A percentile compares a stretch with the other conserved stretches of the same genome.
Conservation (phyloP, 164 flowering plant species). For the Euptelea pleiosperma region DNA sequence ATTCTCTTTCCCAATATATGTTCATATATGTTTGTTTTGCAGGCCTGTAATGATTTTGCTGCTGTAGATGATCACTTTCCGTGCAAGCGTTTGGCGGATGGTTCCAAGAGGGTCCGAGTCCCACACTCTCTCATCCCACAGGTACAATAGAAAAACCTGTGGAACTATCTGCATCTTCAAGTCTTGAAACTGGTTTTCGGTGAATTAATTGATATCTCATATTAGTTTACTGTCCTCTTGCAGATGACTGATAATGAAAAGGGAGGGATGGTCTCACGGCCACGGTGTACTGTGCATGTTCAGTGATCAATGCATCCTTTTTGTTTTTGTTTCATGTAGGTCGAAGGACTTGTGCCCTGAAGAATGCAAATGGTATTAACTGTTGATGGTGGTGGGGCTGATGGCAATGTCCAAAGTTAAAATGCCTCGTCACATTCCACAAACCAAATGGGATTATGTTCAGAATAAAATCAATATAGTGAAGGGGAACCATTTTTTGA, state of each 20-base stretch:
- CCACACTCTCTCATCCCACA: slow-evolving; percentile 48
- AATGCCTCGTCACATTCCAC: no score
- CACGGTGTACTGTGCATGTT: slow-evolving; percentile 39
- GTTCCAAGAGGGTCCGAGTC: slow-evolving; percentile 74
- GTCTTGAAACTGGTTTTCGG: not conserved
- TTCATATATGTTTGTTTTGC: no score
- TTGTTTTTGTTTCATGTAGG: not conserved
- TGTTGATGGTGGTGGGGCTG: no score
- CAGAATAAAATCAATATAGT: no score
- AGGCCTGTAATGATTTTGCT: slow-evolving; percentile 43
- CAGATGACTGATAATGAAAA: slow-evolving; percentile 44
- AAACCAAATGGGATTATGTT: no score
- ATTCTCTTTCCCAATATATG: no score
- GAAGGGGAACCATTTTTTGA: no score
- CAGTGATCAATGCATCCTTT: slow-evolving; percentile 10
- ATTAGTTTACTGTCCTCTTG: slow-evolving; percentile 5
- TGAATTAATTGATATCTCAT: not conserved
- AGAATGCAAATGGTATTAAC: no score
- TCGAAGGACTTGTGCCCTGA: not conserved
- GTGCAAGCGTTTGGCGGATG: slow-evolving; percentile 69
- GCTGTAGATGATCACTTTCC: slow-evolving; percentile 37
- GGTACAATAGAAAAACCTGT: slow-evolving; percentile 26
- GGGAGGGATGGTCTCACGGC: slow-evolving; percentile 25
- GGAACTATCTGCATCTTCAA: not conserved
- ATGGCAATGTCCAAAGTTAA: no score